Evolutionary conservation across 148 eudicot species (phyloP).

Genomic region (Cornus controversa): DNA sequence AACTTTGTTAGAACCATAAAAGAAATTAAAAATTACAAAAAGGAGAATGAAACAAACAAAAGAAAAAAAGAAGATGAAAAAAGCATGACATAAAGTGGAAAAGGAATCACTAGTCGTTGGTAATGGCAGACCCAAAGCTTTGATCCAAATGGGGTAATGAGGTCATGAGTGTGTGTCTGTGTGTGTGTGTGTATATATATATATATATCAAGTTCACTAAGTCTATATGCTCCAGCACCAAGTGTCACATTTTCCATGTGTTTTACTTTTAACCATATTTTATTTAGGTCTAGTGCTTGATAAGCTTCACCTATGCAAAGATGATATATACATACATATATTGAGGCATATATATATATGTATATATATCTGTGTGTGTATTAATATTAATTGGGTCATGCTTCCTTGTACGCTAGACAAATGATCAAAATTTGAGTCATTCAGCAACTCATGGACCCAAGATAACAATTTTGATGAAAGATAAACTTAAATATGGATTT

Average conservation of each 20-base stretch:
- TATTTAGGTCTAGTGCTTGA: background rate
- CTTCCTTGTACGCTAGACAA: constrained; percentile 3
- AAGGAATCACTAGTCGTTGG: too few relatives aligned
- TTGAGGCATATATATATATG: background rate
- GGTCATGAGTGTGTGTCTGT: too few relatives aligned
- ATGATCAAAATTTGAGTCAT: background rate
- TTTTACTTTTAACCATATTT: background rate
- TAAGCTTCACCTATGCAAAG: background rate
- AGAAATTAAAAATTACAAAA: too few relatives aligned
- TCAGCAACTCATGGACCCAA: background rate
- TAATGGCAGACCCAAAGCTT: too few relatives aligned
- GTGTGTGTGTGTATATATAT: too few relatives aligned
- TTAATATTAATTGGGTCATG: background rate
- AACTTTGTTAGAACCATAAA: too few relatives aligned
- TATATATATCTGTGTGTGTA: background rate
- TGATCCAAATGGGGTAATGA: too few relatives aligned
- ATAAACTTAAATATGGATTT: background rate
- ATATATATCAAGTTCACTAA: background rate
- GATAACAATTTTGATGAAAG: background rate
- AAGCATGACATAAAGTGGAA: too few relatives aligned
- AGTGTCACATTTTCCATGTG: background rate
- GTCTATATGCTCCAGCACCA: too few relatives aligned
- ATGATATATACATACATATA: background rate
- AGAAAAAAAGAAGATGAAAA: too few relatives aligned
- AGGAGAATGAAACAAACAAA: too few relatives aligned